These are phyloP conservation scores for Rubia tinctorum DNA, from an alignment of 305 asterid genomes.

Conservation along the genomic window DNA sequence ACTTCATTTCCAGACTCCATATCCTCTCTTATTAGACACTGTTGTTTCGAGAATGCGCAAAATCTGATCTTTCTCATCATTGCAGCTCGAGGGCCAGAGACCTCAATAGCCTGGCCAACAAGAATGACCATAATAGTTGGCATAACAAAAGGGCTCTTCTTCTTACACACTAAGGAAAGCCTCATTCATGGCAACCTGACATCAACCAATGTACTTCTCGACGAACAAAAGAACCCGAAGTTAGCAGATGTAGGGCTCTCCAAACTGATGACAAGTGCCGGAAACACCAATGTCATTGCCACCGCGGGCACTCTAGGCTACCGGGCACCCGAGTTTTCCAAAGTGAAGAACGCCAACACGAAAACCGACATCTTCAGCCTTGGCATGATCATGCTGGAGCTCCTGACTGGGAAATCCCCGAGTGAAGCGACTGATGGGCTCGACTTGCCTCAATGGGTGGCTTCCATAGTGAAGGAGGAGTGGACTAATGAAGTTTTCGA, in stretches of 20 bases:
- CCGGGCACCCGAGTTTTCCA: constrained; percentile 67
- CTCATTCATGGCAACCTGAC: constrained; percentile 62
- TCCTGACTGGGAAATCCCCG: constrained; percentile 58
- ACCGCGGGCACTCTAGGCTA: constrained; percentile 64
- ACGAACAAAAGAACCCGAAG: constrained; percentile 37
- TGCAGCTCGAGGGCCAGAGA: constrained; percentile 92
- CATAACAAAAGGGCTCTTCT: constrained; percentile 59
- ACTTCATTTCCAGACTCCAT: neutral
- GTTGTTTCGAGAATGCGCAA: too few relatives aligned
- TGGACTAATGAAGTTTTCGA: constrained; percentile 82
- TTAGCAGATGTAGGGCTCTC: constrained; percentile 62
- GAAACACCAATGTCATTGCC: constrained; percentile 53
- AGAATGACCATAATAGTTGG: constrained; percentile 71
- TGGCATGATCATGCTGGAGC: constrained; percentile 71
- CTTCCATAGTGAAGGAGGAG: constrained; percentile 61
- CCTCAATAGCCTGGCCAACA: constrained; percentile 63
- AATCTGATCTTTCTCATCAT: neutral
- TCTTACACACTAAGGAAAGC: constrained; percentile 56
- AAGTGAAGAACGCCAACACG: constrained; percentile 48
- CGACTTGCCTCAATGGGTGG: constrained; percentile 56
- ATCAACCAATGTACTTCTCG: constrained; percentile 42
- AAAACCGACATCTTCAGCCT: constrained; percentile 64
- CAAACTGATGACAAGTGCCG: constrained; percentile 60
- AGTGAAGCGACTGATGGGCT: constrained; percentile 52
- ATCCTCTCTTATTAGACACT: too few relatives aligned